A percentile compares a stretch with the other conserved stretches of the same genome.
These are phyloP conservation scores for Gorgonomyces haynaldii DNA, from an alignment of 192 early-diverging fungal species.

Conservation along the genomic window DNA sequence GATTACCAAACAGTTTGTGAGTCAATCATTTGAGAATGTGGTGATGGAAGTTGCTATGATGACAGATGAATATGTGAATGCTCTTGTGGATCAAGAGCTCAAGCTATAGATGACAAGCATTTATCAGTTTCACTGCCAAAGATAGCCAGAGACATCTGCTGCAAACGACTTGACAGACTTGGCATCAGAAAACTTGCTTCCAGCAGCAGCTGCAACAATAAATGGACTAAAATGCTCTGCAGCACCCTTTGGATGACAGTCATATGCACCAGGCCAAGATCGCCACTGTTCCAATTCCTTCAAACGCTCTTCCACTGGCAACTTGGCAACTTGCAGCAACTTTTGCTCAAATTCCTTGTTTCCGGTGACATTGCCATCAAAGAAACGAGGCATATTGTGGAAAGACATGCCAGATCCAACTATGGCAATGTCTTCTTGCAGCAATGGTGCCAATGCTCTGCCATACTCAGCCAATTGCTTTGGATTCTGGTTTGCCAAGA, in stretches of 20 bases:
- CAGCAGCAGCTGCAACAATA: constrained; percentile 1
- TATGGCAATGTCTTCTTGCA: constrained; percentile 33
- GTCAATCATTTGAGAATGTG: too few relatives aligned
- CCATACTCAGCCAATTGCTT: constrained; percentile 22
- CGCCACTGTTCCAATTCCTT: background rate
- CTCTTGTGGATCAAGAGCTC: too few relatives aligned
- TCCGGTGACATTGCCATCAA: background rate
- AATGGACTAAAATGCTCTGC: constrained; percentile 7
- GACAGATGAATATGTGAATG: too few relatives aligned
- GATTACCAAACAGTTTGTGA: too few relatives aligned
- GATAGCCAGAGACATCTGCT: background rate
- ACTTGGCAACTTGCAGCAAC: background rate
- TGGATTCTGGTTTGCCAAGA: constrained; percentile 21
- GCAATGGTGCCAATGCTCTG: constrained; percentile 25
- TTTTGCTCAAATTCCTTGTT: constrained; percentile 3
- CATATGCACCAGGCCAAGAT: background rate
- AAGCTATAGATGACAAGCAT: too few relatives aligned
- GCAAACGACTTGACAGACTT: background rate
- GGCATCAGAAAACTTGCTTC: background rate
- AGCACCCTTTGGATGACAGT: constrained; percentile 3
- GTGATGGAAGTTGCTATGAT: too few relatives aligned
- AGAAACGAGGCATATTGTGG: constrained; percentile 19
- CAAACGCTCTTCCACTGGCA: background rate
- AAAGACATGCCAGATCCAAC: constrained; percentile 34
- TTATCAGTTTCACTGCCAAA: constrained; percentile 2